Percentiles rank a stretch among this genome's conserved stretches.
Conservation (phyloP, 441 rosid species). For the Metrosideros polymorpha region DNA sequence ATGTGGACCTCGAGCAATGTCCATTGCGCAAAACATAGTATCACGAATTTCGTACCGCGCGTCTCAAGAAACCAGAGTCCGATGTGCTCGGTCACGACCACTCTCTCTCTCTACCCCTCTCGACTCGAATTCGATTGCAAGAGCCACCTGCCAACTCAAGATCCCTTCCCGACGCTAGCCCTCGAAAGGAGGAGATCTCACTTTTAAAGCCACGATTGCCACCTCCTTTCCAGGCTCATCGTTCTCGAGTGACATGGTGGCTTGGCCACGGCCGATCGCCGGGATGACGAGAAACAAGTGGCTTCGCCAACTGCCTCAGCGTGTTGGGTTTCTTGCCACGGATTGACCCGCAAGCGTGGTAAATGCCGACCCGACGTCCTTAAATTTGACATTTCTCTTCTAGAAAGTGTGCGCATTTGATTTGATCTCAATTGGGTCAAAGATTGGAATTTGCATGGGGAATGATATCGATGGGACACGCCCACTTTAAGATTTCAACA, state of each 20-base stretch:
- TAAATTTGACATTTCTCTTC: background rate
- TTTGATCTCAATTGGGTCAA: background rate
- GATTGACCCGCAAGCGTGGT: accelerated
- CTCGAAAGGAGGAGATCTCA: background rate
- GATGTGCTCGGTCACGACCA: background rate
- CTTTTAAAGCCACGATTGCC: accelerated
- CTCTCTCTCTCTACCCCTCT: background rate
- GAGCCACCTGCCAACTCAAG: background rate
- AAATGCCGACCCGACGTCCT: background rate
- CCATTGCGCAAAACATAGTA: background rate
- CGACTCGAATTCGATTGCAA: accelerated
- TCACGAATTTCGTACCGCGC: accelerated
- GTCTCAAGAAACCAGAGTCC: accelerated
- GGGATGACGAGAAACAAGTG: too few species aligned
- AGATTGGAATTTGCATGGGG: background rate
- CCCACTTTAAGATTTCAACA: background rate
- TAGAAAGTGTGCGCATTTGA: accelerated
- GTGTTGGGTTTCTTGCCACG: accelerated
- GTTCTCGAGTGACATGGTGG: too few species aligned
- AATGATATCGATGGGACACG: background rate
- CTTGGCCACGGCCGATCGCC: too few species aligned
- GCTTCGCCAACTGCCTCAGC: accelerated
- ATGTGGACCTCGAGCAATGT: background rate
- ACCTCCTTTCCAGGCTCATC: too few species aligned
- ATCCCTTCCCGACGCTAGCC: accelerated